Evolutionary conservation across 2,329 filamentous ascomycete genomes (phyloP), one percentile per base, ranked within the genome.

Genomic region (Cladophialophora bantiana): DNA sequence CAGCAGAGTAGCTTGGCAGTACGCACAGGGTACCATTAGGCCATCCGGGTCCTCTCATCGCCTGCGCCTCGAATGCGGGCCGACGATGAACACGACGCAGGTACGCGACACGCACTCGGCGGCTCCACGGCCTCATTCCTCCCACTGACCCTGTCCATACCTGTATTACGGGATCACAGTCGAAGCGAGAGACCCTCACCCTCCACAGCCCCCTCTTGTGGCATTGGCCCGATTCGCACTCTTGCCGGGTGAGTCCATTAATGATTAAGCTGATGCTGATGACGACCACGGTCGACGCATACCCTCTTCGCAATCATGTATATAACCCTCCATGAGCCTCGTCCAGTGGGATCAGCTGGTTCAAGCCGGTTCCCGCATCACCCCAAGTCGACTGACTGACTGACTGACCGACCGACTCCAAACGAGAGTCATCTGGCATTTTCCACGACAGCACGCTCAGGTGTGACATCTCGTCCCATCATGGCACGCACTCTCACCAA

Each of bases 251-350:
- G 18, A 59, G 26, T 59, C 57, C 20, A 15, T 50, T 15, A 35
- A 42, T 40, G 18, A 15, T 50, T 15, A 35, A 42, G 56, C 56
- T 59, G 38, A 59, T 59, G 56, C 20, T 45, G 56, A 59, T 45
- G 56, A 48, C 42, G n/a, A 20, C 18, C 42, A 48, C 42, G 20
- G 7, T 4, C 42, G 10, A 48, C 20, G 7, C 42, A 48, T 7
- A 48, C 42, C 18, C 45, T 10, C 5, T 13, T 26, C 45, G 9
- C 20, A 26, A 5, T 31, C 18, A 26, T 10, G 9, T 50, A 50
- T 50, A 50, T 50, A 50, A 10, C 7, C 45, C 45, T 31, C 18
- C 9, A 50, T 4, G 3, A 9, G 18, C 7, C 45, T 50, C 45
- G 7, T n/a, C 7, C 40, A 42, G 38, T 4, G 38, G 38, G 4